Evolutionary conservation across 352 stramenopile genomes (phyloP).

Genomic region (Thalassiosira livingstoniorum): DNA sequence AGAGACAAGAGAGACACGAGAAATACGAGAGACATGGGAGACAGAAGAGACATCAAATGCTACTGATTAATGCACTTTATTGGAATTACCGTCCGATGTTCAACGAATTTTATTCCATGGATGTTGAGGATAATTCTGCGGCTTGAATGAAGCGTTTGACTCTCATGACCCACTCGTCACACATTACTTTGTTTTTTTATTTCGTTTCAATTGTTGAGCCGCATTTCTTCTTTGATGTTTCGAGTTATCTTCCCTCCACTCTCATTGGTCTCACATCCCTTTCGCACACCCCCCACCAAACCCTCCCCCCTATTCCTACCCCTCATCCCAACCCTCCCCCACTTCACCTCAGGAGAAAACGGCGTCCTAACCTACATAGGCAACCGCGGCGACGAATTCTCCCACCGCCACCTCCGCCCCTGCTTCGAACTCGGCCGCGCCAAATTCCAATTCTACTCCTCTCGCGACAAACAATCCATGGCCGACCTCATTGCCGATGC

Average conservation of each 20-base stretch:
- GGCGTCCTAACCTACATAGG: constrained; percentile 82
- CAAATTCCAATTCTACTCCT: constrained; percentile 81
- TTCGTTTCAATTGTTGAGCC: constrained; percentile 49
- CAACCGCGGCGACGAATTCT: constrained; percentile 93
- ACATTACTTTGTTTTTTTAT: constrained; percentile 10
- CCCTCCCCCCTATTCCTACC: background rate
- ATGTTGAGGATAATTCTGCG: background rate
- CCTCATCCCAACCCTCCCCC: background rate
- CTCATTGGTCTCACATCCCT: background rate
- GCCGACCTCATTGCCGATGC: constrained; percentile 90
- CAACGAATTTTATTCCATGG: background rate
- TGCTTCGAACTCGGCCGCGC: constrained; percentile 92
- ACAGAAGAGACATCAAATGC: background rate
- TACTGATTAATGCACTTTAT: background rate
- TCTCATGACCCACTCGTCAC: background rate
- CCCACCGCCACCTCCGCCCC: constrained; percentile 93
- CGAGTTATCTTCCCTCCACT: background rate
- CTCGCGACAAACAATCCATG: constrained; percentile 93
- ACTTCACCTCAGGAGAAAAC: constrained; percentile 54
- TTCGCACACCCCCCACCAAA: background rate
- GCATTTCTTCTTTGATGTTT: constrained; percentile 28
- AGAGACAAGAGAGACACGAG: background rate
- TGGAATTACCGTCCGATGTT: background rate
- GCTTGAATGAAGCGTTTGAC: constrained; percentile 2
- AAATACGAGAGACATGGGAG: background rate